Conservation (phyloP, 2,329 filamentous ascomycete genomes). For the Zymoseptoria ardabiliae region DNA sequence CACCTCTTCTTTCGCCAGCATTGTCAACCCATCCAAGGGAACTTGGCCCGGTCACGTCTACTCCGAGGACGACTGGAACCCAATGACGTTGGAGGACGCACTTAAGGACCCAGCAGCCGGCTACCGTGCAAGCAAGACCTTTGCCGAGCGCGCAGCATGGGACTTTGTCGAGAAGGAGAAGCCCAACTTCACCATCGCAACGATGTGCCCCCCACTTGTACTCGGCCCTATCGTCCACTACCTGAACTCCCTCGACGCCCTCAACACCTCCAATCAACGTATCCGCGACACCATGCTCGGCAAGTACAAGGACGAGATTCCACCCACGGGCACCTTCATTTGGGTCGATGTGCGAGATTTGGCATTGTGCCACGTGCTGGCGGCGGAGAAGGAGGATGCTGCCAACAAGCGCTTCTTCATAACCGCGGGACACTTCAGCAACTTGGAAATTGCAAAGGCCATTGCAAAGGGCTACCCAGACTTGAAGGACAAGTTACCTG, state of each 20-base stretch:
- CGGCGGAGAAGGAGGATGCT: constrained; percentile 45
- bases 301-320: constrained; percentile 50
- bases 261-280: constrained; percentile 68
- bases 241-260: constrained; percentile 52
- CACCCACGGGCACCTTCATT: constrained; percentile 42
- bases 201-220: constrained; percentile 45
- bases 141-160: constrained; percentile 52
- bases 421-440: constrained; percentile 53
- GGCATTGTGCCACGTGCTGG: constrained; percentile 16
- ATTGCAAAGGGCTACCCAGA: constrained; percentile 51
- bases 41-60: constrained; percentile 42
- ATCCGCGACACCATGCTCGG: constrained; percentile 57
- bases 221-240: constrained; percentile 50
- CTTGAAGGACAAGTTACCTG: constrained; percentile 39
- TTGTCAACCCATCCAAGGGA: constrained; percentile 51
- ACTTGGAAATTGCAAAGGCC: constrained; percentile 51
- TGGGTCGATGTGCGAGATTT: constrained; percentile 23
- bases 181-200: constrained; percentile 43
- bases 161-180: constrained; percentile 46
- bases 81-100: constrained; percentile 43
- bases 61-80: constrained; percentile 51
- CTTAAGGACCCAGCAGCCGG: constrained; percentile 35
- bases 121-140: constrained; percentile 52
- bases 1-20: constrained; percentile 61
- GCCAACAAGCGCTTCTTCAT: constrained; percentile 60